Base-by-base conservation (phyloP, 192 early-diverging fungal genomes). In the Jimgerdemannia flammicorona region DNA sequence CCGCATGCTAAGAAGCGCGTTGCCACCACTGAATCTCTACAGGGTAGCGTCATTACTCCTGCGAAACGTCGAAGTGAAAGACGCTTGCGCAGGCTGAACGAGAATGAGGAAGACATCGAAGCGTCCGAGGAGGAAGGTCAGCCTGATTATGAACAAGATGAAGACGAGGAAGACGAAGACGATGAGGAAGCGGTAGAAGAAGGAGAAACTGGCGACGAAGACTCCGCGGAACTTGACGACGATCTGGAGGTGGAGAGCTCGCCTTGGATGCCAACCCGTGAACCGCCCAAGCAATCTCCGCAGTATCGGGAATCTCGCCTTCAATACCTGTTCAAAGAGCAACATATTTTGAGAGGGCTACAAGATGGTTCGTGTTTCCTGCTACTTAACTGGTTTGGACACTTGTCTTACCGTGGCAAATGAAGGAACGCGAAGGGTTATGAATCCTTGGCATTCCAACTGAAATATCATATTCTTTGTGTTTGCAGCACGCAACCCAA, bases 101-200 rank as follows among this genome's bases (percentile, higher is more conserved):
- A 59, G 6, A 14, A 14, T 14, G 49, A 59, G 49, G 49, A 59
- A 59, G 49, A 29, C 29, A 29, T 59, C 7, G 83, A 82, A 54
- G 75, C 77, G 8, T 70, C 74, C 64, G 79, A 71, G 3, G 77
- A 78, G 10, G 74, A 79, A n/a, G 69, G 70, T 59, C 72, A 75
- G 72, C 74, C 67, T 3, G 71, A 69, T 41, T 67, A 69, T 11
- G 76, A 79, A 8, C 75, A 72, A 11, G 75, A 71, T 44, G 39
- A 72, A n/a, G 78, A 77, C 4, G 75, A 74, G 3, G 78, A 77
- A 17, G 67, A 80, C 3, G 78, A 82, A 39, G 81, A 82, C 0
- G 75, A 82, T 0, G 78, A 75, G 1, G 73, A 78, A 9, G 76
- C 72, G 8, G 75, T 79, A 3, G 80, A 79, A 4, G 73, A 79